Evolutionary conservation across 2,329 filamentous ascomycete genomes (phyloP), one percentile per base, ranked within the genome.

Genomic region (Xylaria sp.): DNA sequence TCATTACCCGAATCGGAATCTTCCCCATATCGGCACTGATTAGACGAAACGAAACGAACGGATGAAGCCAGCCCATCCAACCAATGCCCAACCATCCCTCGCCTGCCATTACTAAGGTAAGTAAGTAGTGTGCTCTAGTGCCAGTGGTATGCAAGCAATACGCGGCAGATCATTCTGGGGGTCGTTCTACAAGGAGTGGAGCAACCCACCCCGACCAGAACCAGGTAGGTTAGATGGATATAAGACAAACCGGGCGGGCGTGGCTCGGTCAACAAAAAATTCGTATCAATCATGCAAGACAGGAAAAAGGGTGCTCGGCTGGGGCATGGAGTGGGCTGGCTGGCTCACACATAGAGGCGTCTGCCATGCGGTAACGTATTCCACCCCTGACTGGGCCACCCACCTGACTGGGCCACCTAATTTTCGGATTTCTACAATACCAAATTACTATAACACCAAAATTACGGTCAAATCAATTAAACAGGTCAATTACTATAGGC

Each of bases 251-350:
- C 21, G 47, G 47, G 51, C 33, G 47, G 55, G 57, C 35, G 35
- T 37, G 8, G 3, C 33, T 64, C 53, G 42, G 52, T 42, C 54
- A 56, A 45, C 50, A 63, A 50, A 35, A n/a, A 31, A 31, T 55
- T 63, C 60, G 60, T 63, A 60, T 31, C 28, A n/a, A n/a, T 63
- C 57, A 63, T 63, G 56, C 60, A 57, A 54, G 43, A 43, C 38
- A 43, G 31, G 38, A 40, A 9, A 31, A 31, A 9, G 28, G 28
- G n/a, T n/a, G n/a, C n/a, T n/a, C n/a, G n/a, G n/a, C n/a, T n/a
- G n/a, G n/a, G n/a, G n/a, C n/a, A n/a, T n/a, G n/a, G 28, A 9
- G 5, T 31, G 28, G 5, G 28, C 28, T 45, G 47, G 45, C 63
- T 40, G 33, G 33, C 50, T 21, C 56, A 63, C 37, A 49, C 50